Evolutionary conservation across 257 asterid genomes (phyloP).

Genomic region (Leonotis leonurus): DNA sequence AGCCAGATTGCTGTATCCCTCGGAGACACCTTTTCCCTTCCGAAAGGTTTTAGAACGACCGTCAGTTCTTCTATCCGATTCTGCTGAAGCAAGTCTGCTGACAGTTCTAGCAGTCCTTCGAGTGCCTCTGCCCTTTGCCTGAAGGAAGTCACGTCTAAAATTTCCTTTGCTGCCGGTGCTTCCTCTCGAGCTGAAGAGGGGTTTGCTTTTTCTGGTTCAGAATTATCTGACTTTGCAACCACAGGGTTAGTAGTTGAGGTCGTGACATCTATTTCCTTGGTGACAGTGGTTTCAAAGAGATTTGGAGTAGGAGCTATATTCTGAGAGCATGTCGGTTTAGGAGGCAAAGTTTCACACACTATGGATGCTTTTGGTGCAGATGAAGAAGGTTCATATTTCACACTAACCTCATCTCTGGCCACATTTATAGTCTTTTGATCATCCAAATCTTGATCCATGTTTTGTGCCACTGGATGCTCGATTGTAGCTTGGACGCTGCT

Average conservation of each 20-base stretch:
- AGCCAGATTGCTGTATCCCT: constrained; percentile 98
- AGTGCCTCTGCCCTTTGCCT: constrained; percentile 97
- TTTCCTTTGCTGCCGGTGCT: constrained; percentile 56
- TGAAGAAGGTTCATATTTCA: constrained; percentile 28
- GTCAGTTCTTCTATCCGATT: constrained; percentile 79
- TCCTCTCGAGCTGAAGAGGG: constrained; percentile 32
- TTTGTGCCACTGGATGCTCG: constrained; percentile 40
- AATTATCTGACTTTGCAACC: constrained; percentile 22
- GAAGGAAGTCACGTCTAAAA: constrained; percentile 64
- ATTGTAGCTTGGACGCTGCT: constrained; percentile 57
- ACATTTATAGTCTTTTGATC: constrained; percentile 44
- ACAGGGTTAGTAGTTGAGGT: constrained; percentile 18
- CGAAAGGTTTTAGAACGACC: constrained; percentile 88
- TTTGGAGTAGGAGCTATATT: constrained; percentile 23
- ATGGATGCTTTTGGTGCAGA: constrained; percentile 27
- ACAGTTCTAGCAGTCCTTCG: constrained; percentile 83
- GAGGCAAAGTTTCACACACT: constrained; percentile 18
- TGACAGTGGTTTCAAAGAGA: constrained; percentile 26
- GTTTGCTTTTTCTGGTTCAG: constrained; percentile 26
- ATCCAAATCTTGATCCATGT: constrained; percentile 30
- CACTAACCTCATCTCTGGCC: constrained; percentile 42
- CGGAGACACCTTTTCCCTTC: constrained; percentile 90
- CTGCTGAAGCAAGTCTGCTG: constrained; percentile 94
- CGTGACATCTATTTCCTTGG: constrained; percentile 45
- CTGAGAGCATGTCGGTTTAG: constrained; percentile 28